These are phyloP conservation scores for Coprinopsis marcescibilis DNA, from an alignment of 768 basidiomycete genomes.

Conservation along the genomic window DNA sequence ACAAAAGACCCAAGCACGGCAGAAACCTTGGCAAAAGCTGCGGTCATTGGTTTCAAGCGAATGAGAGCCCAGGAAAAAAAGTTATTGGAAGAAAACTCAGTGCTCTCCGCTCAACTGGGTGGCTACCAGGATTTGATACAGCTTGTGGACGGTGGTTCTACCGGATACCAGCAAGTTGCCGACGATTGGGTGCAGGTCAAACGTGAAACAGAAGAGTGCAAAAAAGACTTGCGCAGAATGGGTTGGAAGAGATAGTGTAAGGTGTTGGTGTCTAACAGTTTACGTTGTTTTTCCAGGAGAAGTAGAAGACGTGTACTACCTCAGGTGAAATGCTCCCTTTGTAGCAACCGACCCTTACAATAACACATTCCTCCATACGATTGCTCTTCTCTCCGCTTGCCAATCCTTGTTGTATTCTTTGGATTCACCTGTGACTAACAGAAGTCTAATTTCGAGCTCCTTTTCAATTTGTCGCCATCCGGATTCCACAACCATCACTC, in stretches of 20 bases:
- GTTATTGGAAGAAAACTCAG: slow-evolving; percentile 30
- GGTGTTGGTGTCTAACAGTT: too few relatives aligned
- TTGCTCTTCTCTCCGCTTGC: too few relatives aligned
- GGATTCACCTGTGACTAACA: too few relatives aligned
- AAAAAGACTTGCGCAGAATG: slow-evolving; percentile 40
- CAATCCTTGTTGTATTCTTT: too few relatives aligned
- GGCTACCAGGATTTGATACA: slow-evolving; percentile 37
- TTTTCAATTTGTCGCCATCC: too few relatives aligned
- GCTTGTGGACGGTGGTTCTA: slow-evolving; percentile 33
- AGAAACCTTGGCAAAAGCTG: slow-evolving; percentile 30
- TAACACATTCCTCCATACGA: too few relatives aligned
- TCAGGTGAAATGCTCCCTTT: too few relatives aligned
- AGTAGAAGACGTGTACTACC: too few relatives aligned
- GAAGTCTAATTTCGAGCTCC: too few relatives aligned
- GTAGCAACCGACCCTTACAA: too few relatives aligned
- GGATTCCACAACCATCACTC: too few relatives aligned
- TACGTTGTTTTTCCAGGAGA: too few relatives aligned
- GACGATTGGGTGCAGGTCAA: slow-evolving; percentile 43
- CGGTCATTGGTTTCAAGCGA: slow-evolving; percentile 24
- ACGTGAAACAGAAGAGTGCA: slow-evolving; percentile 45
- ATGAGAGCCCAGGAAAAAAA: slow-evolving; percentile 30
- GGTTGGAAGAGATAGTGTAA: slow-evolving; percentile 50
- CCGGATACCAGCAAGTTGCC: slow-evolving; percentile 39
- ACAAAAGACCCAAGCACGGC: slow-evolving; percentile 15
- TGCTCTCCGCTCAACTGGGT: slow-evolving; percentile 32